Conservation (phyloP, 2,329 filamentous ascomycete species). For the Thelonectria blattea region DNA sequence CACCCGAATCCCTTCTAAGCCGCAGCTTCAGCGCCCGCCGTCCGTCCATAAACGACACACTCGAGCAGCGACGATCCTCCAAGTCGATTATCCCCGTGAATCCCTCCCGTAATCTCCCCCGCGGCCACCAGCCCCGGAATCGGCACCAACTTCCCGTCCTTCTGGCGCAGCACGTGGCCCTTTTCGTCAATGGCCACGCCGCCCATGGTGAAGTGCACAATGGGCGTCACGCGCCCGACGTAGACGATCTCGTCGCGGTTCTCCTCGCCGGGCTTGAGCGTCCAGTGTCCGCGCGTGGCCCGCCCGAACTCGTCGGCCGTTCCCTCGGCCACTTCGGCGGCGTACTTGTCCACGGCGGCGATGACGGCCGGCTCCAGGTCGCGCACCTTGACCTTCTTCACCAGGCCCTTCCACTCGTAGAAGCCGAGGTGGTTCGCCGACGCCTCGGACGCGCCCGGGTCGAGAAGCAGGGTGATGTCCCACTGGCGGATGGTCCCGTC, state of each 20-base stretch:
- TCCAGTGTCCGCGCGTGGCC: constrained; percentile 62
- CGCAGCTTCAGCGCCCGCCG: constrained; percentile 52
- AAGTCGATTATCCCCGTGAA: constrained; percentile 68
- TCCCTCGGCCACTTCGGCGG: constrained; percentile 48
- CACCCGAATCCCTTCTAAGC: not conserved
- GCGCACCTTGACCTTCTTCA: constrained; percentile 60
- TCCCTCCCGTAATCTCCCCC: constrained; percentile 68
- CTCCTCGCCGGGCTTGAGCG: constrained; percentile 49
- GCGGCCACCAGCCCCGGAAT: constrained; percentile 67
- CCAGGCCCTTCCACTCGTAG: constrained; percentile 66
- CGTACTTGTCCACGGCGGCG: constrained; percentile 56
- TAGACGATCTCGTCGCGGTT: constrained; percentile 60
- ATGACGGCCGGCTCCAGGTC: constrained; percentile 53
- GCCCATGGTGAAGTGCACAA: constrained; percentile 72
- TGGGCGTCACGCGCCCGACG: constrained; percentile 65
- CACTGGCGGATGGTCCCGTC: constrained; percentile 54
- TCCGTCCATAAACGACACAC: constrained; percentile 68
- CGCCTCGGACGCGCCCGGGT: constrained; percentile 61
- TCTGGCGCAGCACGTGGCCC: constrained; percentile 54
- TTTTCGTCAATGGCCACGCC: constrained; percentile 63
- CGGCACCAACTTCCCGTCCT: constrained; percentile 44
- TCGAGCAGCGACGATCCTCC: constrained; percentile 67
- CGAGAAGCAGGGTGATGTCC: constrained; percentile 64
- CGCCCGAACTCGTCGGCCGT: constrained; percentile 54
- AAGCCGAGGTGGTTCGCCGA: constrained; percentile 64